These are phyloP conservation scores for Coprinopsis sp. DNA, from an alignment of 768 basidiomycete genomes.

Conservation along the genomic window DNA sequence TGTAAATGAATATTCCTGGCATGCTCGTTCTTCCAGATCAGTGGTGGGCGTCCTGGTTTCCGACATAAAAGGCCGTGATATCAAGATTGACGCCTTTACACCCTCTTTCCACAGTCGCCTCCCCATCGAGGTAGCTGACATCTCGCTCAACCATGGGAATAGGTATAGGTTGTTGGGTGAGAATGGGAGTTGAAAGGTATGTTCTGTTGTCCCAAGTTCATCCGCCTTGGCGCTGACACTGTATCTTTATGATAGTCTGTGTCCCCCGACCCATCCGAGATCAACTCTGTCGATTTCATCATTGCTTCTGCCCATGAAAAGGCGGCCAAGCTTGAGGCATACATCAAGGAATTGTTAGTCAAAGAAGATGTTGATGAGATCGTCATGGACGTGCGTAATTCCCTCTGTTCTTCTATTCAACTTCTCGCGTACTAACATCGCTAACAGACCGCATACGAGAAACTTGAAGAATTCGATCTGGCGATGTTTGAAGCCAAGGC, in stretches of 20 bases:
- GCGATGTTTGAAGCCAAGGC: slow-evolving; percentile 94
- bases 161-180: slow-evolving; percentile 87
- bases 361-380: slow-evolving; percentile 86
- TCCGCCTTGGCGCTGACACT: slow-evolving; percentile 1
- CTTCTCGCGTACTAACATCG: too few species aligned
- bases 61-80: slow-evolving; percentile 88
- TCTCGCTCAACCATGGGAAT: slow-evolving; percentile 85
- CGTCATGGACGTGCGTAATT: slow-evolving; percentile 83
- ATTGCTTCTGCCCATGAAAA: slow-evolving; percentile 88
- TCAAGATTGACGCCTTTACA: slow-evolving; percentile 95
- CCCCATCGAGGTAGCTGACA: slow-evolving; percentile 59
- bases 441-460: slow-evolving; percentile 91
- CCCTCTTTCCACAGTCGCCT: slow-evolving; percentile 96
- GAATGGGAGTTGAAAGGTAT: slow-evolving; percentile 94
- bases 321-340: slow-evolving; percentile 87
- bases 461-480: slow-evolving; percentile 96
- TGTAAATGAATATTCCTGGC: neutral
- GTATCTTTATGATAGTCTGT: slow-evolving; percentile 60
- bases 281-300: slow-evolving; percentile 97
- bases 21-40: slow-evolving; percentile 50
- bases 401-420: too few species aligned
- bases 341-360: slow-evolving; percentile 88
- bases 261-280: slow-evolving; percentile 90
- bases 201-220: slow-evolving; percentile 13
- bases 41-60: slow-evolving; percentile 91